Base-by-base conservation (phyloP, 345 rosid genomes). In the Aquilaria malaccensis region DNA sequence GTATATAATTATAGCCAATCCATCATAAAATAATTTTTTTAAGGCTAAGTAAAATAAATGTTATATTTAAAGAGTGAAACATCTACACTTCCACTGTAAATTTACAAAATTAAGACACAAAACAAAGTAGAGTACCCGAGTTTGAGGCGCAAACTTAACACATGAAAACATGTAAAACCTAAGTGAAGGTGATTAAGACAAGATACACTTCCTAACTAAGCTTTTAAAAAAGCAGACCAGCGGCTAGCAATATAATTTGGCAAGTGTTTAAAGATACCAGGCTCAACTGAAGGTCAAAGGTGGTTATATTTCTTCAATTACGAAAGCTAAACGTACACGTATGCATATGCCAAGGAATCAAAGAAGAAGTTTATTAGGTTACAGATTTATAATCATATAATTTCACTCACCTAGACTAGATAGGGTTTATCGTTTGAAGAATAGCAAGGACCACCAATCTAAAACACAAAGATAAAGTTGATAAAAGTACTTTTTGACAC, bases 251-350 rank as follows among this genome's bases (percentile, higher is more conserved):
- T 56, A 13, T 79, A 76, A 10, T 59, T 78, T 0, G 83, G 81
- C 30, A 85, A 56, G 76, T 83, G 80, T 52, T 67, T 58, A 50
- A 70, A 61, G 61, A 68, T 30, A 45, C 64, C 58, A 41, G 45
- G 70, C 58, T 65, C 65, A 2, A 52, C 45, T 3, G 75, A 55
- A 41, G 86, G 83, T 33, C 68, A 22, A 22, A 22, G 22, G 22
- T 1, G 22, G 0, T 22, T 22, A 22, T 22, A 22, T 22, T 22
- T 22, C 22, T 22, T 22, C 22, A 22, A 22, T 22, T 22, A 22
- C 22, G 22, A 22, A 22, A 22, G 22, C 22, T 22, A 22, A 22
- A 22, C 22, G 22, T 22, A 22, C 22, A 22, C 22, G 22, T 22
- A 22, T 22, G 22, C 22, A 22, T 22, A 22, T 22, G 22, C 22